These are phyloP conservation scores for Raddia guianensis DNA, from an alignment of 176 grass and related monocot species.

Conservation along the genomic window DNA sequence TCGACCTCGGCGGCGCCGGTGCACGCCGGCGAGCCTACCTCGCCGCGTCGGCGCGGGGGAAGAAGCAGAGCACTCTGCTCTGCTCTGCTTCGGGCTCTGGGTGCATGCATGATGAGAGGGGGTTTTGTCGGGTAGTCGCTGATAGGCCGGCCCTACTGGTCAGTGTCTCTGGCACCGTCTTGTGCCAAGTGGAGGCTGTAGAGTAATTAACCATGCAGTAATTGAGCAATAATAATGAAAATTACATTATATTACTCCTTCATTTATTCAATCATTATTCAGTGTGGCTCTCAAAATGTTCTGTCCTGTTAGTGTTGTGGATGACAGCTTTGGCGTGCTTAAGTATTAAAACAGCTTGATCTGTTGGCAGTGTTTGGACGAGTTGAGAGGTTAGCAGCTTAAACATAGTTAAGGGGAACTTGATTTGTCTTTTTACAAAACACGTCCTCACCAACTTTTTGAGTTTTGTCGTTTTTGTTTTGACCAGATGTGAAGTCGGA, in stretches of 20 bases:
- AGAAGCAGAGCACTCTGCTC: slow-evolving; percentile 26
- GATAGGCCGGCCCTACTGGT: slow-evolving; percentile 34
- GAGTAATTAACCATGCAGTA: slow-evolving; percentile 33
- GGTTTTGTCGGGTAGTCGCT: slow-evolving; percentile 17
- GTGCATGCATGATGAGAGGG: not conserved
- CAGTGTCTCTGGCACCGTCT: slow-evolving; percentile 36
- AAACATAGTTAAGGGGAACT: not conserved
- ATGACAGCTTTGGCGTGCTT: not conserved
- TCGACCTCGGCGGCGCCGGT: not conserved
- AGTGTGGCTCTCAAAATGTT: not conserved
- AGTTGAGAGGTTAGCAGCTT: not conserved
- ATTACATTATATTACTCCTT: not conserved
- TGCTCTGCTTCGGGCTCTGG: not conserved
- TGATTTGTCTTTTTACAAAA: too few species aligned
- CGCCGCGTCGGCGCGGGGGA: not conserved
- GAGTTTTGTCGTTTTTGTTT: not conserved
- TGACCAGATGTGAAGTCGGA: not conserved
- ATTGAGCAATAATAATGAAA: slow-evolving; percentile 15
- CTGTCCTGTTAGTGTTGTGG: not conserved
- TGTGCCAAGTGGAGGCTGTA: slow-evolving; percentile 48
- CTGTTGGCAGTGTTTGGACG: not conserved
- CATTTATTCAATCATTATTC: not conserved
- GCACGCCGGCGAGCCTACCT: not conserved
- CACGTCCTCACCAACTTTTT: not conserved
- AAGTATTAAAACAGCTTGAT: not conserved